phyloP scores from a whole-genome alignment of 441 rosid genomes.

The Gossypium schwendimanii region DNA sequence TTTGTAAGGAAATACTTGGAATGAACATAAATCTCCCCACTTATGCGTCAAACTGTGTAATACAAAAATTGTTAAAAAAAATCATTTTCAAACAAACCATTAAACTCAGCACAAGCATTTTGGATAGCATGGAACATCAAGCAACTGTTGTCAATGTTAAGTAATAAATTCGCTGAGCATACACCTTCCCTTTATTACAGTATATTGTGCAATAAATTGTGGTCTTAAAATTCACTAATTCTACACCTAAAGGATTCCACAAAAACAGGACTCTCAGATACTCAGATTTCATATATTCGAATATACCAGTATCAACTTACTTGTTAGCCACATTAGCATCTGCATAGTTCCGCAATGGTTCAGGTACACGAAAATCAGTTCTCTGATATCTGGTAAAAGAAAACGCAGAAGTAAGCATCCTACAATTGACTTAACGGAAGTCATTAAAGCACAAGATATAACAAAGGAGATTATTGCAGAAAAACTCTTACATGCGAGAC shows the following conservation, averaged over 20 bases:
- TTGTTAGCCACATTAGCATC: conserved; percentile 44
- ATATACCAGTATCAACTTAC: conserved; percentile 35
- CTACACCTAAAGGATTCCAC: neutral
- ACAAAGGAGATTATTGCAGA: neutral
- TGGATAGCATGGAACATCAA: neutral
- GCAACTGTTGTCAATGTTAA: neutral
- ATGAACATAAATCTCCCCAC: conserved; percentile 85
- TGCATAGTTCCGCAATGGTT: conserved; percentile 48
- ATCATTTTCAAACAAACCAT: neutral
- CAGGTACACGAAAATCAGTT: conserved; percentile 87
- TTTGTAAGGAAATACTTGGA: conserved; percentile 72
- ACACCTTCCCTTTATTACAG: neutral
- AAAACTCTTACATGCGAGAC: conserved; percentile 72
- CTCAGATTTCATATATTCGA: neutral
- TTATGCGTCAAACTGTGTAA: conserved; percentile 47
- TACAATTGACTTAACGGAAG: neutral
- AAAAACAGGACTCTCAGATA: neutral
- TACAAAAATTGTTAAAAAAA: conserved; percentile 6
- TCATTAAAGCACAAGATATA: neutral
- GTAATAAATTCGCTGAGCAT: neutral
- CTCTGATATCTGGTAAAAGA: conserved; percentile 74
- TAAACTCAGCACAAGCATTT: conserved; percentile 3
- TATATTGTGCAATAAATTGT: neutral
- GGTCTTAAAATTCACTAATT: conserved; percentile 2
- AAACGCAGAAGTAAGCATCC: conserved; percentile 10